Evolutionary conservation across 2,329 filamentous ascomycete species (phyloP).

Genomic region (Ophiostoma angusticollis): DNA sequence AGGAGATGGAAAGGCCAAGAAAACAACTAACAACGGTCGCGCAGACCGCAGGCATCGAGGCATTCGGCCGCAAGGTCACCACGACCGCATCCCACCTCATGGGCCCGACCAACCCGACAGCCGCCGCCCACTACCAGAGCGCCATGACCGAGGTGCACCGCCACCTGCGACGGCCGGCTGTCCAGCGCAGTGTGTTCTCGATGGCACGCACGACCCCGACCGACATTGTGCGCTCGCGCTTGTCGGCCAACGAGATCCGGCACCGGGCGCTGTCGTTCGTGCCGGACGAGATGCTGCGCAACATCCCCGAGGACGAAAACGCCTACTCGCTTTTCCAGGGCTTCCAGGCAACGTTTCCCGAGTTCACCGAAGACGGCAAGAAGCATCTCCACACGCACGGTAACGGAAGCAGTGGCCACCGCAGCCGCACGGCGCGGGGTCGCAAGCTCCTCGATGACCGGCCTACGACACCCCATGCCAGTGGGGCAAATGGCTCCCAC

Average conservation of each 20-base stretch:
- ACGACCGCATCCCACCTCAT: slow-evolving; percentile 88
- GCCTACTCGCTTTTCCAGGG: slow-evolving; percentile 91
- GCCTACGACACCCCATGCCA: slow-evolving; percentile 30
- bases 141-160: slow-evolving; percentile 84
- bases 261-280: slow-evolving; percentile 81
- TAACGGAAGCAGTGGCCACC: slow-evolving; percentile 32
- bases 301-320: slow-evolving; percentile 78
- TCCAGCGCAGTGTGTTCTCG: slow-evolving; percentile 84
- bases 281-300: slow-evolving; percentile 75
- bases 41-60: slow-evolving; percentile 81
- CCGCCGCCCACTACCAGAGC: slow-evolving; percentile 61
- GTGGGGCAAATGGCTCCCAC: slow-evolving; percentile 52
- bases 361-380: slow-evolving; percentile 54
- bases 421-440: slow-evolving; percentile 58
- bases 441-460: slow-evolving; percentile 62
- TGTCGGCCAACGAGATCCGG: slow-evolving; percentile 86
- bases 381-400: slow-evolving; percentile 38
- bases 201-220: slow-evolving; percentile 86
- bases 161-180: slow-evolving; percentile 67
- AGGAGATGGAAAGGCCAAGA: too few relatives aligned
- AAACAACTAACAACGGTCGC: too few relatives aligned
- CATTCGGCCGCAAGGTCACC: slow-evolving; percentile 88
- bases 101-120: slow-evolving; percentile 46
- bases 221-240: slow-evolving; percentile 80
- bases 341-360: slow-evolving; percentile 80